Base-by-base conservation (phyloP, 2,329 filamentous ascomycete genomes). In the Setomelanomma holmii region DNA sequence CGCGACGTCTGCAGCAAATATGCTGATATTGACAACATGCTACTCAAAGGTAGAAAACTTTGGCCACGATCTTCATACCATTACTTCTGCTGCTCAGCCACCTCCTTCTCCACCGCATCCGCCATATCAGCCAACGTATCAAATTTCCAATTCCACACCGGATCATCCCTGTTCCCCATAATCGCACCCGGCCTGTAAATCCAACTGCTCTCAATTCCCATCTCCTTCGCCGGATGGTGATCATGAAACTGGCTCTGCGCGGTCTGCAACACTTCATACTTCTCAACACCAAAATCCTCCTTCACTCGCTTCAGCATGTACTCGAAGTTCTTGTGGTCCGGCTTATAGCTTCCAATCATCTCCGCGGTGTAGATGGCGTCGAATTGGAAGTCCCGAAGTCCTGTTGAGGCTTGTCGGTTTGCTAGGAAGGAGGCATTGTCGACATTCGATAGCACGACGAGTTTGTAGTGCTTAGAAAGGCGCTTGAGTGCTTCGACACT, bases 341-440 rank as follows among this genome's bases (percentile, higher is more conserved):
- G 89, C 76, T 92, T 92, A 71, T 91, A 92, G 5, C 78, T 80
- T 1, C 89, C 88, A 46, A 91, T 84, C 39, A 89, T 83, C 72
- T 91, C 79, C 1, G 89, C 89, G 2, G 88, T 90, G 71, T 88
- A 85, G 20, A 89, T 77, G 11, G 81, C 80, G 61, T 89, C 87
- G 63, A 91, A 87, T 11, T 77, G 60, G 20, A 83, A 78, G 0
- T 80, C 81, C 16, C 76, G 68, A 11, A 90, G 74, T 21, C 82
- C 79, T 0, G 81, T 78, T 8, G 43, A 27, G 2, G 42, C 35
- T 1, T 74, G 66, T 12, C 80, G 76, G 1, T 81, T 82, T 19
- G 71, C 72, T 0, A 72, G 62, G 60, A 87, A 86, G 0, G 81
- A 83, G 2, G 65, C 70, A 23, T 76, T 75, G 68, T 87, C 82